These are phyloP conservation scores for Lichenothelia convexa DNA, from an alignment of 495 filamentous ascomycete genomes.

Conservation along the genomic window DNA sequence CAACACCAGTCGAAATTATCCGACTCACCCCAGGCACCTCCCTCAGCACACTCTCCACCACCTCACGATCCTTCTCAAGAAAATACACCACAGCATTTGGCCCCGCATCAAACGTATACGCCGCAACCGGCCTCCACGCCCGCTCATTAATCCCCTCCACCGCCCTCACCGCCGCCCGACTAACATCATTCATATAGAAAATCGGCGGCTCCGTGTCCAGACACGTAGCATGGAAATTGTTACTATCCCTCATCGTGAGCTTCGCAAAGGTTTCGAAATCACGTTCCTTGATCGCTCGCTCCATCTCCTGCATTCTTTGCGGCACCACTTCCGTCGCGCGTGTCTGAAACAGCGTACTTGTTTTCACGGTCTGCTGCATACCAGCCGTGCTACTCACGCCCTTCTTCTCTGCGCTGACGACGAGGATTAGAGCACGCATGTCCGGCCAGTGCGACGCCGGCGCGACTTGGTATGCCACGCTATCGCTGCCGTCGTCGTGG, in stretches of 20 bases:
- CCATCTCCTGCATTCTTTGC: slow-evolving; percentile 68
- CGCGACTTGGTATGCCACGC: slow-evolving; percentile 68
- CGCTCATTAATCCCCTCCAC: slow-evolving; percentile 70
- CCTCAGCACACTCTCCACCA: slow-evolving; percentile 30
- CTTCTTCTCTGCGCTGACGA: slow-evolving; percentile 86
- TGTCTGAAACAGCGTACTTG: slow-evolving; percentile 61
- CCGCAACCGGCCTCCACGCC: slow-evolving; percentile 55
- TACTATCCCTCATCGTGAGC: slow-evolving; percentile 89
- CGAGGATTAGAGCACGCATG: slow-evolving; percentile 81
- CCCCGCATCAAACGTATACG: slow-evolving; percentile 96
- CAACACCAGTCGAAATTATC: slow-evolving; percentile 80
- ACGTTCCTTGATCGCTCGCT: slow-evolving; percentile 50
- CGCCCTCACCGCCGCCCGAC: slow-evolving; percentile 61
- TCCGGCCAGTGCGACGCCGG: slow-evolving; percentile 78
- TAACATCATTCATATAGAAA: slow-evolving; percentile 94
- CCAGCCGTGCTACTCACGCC: slow-evolving; percentile 76
- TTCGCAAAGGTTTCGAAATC: slow-evolving; percentile 80
- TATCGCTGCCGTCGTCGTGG: slow-evolving; percentile 60
- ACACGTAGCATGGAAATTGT: slow-evolving; percentile 89
- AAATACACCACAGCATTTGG: slow-evolving; percentile 96
- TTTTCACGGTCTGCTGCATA: slow-evolving; percentile 90
- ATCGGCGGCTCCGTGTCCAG: slow-evolving; percentile 91
- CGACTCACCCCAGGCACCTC: slow-evolving; percentile 56
- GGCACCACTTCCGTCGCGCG: slow-evolving; percentile 62
- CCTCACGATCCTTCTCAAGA: slow-evolving; percentile 30